Conservation (phyloP, 2,329 filamentous ascomycete genomes). For the Waltergamsia citrina region DNA sequence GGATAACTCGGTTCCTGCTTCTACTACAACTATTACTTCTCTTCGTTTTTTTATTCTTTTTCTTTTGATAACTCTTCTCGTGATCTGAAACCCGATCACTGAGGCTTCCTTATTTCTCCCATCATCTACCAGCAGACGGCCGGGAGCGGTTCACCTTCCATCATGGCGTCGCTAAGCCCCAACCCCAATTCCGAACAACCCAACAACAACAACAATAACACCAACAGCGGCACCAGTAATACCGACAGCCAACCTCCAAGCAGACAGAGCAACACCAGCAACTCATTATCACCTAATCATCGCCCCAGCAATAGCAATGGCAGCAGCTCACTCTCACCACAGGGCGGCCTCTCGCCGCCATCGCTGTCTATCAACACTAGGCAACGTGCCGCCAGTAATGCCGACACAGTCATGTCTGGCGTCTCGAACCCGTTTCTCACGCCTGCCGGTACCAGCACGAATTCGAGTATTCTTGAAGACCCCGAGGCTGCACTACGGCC, state of each 20-base stretch:
- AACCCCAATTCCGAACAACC: no score
- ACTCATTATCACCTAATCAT: neutral
- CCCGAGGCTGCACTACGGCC: constrained; percentile 47
- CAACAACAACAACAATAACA: no score
- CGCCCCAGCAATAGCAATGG: neutral
- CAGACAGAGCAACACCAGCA: no score
- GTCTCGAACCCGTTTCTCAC: constrained; percentile 10
- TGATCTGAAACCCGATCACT: no score
- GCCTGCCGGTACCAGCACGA: constrained; percentile 5
- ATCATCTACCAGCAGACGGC: neutral
- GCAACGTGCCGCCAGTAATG: constrained; percentile 5
- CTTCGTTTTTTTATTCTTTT: no score
- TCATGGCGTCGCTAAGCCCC: neutral
- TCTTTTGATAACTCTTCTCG: no score
- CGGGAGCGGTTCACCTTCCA: neutral
- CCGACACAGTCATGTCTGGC: constrained; percentile 7
- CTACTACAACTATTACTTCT: no score
- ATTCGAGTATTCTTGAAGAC: constrained; percentile 4
- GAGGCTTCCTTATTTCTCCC: no score
- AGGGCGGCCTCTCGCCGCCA: no score
- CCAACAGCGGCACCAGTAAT: no score
- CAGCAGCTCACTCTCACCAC: constrained; percentile 3
- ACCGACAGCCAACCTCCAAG: no score
- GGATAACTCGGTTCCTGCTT: no score
- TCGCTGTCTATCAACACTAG: constrained; percentile 5